These are phyloP conservation scores for Ustilago cynodontis DNA, from an alignment of 1,284 basidiomycete genomes.

Conservation along the genomic window DNA sequence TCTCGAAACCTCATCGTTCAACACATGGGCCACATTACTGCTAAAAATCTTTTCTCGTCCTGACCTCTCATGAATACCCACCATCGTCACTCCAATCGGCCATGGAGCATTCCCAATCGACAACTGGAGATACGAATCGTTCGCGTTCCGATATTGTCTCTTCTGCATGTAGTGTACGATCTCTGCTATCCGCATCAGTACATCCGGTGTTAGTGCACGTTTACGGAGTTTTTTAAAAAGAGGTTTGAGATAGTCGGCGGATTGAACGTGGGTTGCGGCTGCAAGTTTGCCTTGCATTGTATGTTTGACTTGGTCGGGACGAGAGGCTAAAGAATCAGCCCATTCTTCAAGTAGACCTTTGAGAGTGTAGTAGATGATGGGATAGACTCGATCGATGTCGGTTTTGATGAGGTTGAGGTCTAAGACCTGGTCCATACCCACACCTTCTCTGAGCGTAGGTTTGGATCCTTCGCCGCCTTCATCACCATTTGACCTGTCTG, in stretches of 20 bases:
- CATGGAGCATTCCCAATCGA: slow-evolving; percentile 99
- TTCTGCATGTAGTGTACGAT: slow-evolving; percentile 97
- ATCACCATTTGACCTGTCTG: not conserved
- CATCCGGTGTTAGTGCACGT: slow-evolving; percentile 85
- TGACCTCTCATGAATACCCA: slow-evolving; percentile 97
- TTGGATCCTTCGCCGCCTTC: slow-evolving; percentile 9
- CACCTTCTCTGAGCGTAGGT: slow-evolving; percentile 44
- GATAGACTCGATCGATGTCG: slow-evolving; percentile 95
- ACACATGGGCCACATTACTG: slow-evolving; percentile 95
- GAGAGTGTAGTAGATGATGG: slow-evolving; percentile 94
- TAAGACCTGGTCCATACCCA: slow-evolving; percentile 65
- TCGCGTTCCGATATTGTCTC: slow-evolving; percentile 91
- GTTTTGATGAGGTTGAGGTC: slow-evolving; percentile 82
- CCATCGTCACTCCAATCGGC: slow-evolving; percentile 99
- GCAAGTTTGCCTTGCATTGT: slow-evolving; percentile 92
- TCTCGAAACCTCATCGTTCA: slow-evolving; percentile 98
- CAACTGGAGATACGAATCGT: slow-evolving; percentile 94
- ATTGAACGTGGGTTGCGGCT: slow-evolving; percentile 93
- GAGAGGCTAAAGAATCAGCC: slow-evolving; percentile 90
- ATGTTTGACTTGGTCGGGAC: slow-evolving; percentile 82
- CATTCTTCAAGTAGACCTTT: slow-evolving; percentile 92
- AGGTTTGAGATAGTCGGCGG: slow-evolving; percentile 95
- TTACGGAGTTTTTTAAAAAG: slow-evolving; percentile 89
- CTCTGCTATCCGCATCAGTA: slow-evolving; percentile 89
- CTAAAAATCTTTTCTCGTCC: slow-evolving; percentile 96